These are phyloP conservation scores for Myxozyma nipponensis DNA, from an alignment of 805 yeast genomes.

Conservation along the genomic window DNA sequence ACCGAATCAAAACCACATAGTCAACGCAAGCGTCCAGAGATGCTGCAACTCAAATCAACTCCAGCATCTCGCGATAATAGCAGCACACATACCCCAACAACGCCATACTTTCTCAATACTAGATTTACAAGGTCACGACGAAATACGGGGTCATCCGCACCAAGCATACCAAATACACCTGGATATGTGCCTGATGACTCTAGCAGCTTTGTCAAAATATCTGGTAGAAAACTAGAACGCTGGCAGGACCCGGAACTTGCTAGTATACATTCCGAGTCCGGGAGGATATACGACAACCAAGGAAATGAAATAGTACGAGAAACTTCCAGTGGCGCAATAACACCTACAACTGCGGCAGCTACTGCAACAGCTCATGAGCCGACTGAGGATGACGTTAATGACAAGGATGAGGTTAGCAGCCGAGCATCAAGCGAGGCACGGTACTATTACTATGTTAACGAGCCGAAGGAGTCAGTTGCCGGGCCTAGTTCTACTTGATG, in stretches of 20 bases:
- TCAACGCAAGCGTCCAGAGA: not conserved
- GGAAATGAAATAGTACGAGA: slow-evolving; percentile 14
- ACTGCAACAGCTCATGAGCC: not conserved
- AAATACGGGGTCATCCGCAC: slow-evolving; percentile 10
- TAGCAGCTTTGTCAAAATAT: slow-evolving; percentile 18
- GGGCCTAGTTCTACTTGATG: too few species aligned
- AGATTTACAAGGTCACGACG: slow-evolving; percentile 18
- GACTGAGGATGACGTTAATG: not conserved
- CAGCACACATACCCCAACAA: slow-evolving; percentile 6
- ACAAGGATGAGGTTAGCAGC: not conserved
- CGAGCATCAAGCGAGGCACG: slow-evolving; percentile 1
- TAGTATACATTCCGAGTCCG: slow-evolving; percentile 21
- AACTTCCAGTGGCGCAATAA: not conserved
- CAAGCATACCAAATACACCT: not conserved
- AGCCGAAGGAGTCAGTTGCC: not conserved
- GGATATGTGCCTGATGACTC: slow-evolving; percentile 8
- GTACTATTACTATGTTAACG: not conserved
- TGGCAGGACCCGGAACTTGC: slow-evolving; percentile 28
- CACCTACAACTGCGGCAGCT: not conserved
- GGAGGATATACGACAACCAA: slow-evolving; percentile 19
- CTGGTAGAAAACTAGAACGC: slow-evolving; percentile 24
- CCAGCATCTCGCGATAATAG: not conserved
- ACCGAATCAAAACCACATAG: not conserved
- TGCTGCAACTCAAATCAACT: not conserved
- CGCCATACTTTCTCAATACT: slow-evolving; percentile 11